Percentiles rank a stretch among this genome's conserved stretches.
phyloP scores from a whole-genome alignment of 23 red algal species.

The Chondrus crispus region DNA sequence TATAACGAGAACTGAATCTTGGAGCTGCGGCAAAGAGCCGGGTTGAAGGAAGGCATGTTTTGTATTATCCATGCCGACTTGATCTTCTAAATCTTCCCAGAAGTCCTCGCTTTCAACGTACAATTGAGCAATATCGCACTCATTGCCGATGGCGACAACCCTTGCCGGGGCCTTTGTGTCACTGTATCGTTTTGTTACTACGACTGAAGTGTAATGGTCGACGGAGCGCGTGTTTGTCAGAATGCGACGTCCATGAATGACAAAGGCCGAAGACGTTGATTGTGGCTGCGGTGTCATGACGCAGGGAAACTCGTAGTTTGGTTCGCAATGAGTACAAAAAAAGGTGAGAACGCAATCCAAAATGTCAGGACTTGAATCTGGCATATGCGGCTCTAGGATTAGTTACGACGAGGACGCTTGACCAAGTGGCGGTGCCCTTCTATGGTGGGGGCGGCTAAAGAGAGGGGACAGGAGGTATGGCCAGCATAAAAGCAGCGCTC shows the following conservation, averaged over 20 bases:
- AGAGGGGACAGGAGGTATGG: no score
- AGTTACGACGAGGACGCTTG: no score
- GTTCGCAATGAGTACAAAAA: conserved; percentile 85
- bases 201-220: conserved; percentile 85
- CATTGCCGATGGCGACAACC: conserved; percentile 84
- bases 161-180: conserved; percentile 65
- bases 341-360: conserved; percentile 85
- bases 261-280: conserved; percentile 84
- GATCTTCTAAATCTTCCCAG: conserved; percentile 60
- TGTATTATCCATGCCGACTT: not conserved
- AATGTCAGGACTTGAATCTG: no score
- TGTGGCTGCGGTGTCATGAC: conserved; percentile 71
- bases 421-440: no score
- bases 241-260: conserved; percentile 72
- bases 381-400: no score
- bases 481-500: no score
- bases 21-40: conserved; percentile 77
- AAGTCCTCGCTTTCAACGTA: conserved; percentile 81
- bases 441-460: no score
- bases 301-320: conserved; percentile 91
- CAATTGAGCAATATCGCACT: conserved; percentile 95
- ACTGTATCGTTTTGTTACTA: conserved; percentile 79
- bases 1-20: conserved; percentile 71
- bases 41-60: conserved; percentile 21
- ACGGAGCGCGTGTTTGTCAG: conserved; percentile 93